Base-by-base conservation (phyloP, 116 monocot genomes). In the Trichopus zeylanicus region DNA sequence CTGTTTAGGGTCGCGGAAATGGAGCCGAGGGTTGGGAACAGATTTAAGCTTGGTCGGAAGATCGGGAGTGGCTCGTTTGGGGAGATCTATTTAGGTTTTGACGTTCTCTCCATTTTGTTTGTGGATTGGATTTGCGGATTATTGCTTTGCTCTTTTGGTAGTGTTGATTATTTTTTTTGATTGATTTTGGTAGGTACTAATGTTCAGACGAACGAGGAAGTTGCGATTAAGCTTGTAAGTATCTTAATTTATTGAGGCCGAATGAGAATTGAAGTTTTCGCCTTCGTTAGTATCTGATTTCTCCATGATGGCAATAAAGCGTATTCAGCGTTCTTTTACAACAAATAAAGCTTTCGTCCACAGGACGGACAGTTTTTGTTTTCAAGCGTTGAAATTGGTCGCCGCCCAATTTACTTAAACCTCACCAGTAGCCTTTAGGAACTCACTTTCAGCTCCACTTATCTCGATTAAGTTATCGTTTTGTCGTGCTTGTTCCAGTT, bases 161-260 rank as follows among this genome's bases (percentile, higher is more conserved):
- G 15, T 53, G 73, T 54, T 49, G 15, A 1, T 27, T 30, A 0
- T 31, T 56, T 21, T 52, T 59, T 24, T 46, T 53, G 10, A 55
- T 65, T 39, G 33, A 19, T 38, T 53, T 53, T 53, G 72, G 32
- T 51, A 93, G 93, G 93, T 53, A 89, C 83, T 25, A 93, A 93
- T 78, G 55, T 82, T 62, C 89, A 93, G 71, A 93, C 89, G 35
- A 93, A 85, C 56, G 93, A 93, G 55, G 89, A 93, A 53, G 93
- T 93, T 48, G 93, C 82, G 2, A 82, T 93, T 71, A 93, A 93
- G 61, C 89, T 93, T 27, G 93, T 93, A 52, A 76, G 88, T 88
- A 18, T 8, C 25, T 27, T 8, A 16, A 25, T 28, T 53, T n/a
- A n/a, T 6, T 2, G 49, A 49, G 19, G 19, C 6, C 19, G 15